Evolutionary conservation across 768 basidiomycete genomes (phyloP), one percentile per base, ranked within the genome.

Genomic region (Galerina sulciceps): DNA sequence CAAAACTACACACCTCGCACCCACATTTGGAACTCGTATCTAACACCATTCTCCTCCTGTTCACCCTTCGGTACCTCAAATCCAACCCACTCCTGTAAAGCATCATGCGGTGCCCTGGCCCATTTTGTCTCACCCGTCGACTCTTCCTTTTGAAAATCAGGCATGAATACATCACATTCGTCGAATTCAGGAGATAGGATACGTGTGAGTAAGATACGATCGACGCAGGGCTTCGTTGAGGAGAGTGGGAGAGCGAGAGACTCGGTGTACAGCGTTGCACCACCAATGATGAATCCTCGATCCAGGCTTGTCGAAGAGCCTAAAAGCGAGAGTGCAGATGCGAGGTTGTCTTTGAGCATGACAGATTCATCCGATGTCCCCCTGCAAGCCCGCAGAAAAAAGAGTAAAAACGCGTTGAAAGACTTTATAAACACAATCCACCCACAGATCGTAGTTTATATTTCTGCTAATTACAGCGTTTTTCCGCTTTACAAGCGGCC

Each of bases 11-110:
- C 43, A 17, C 68, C 71, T 52, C 84, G 82, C 49, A 86, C 81
- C 96, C 96, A 99, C 94, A 99, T 94, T 78, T 99, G 93, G 73
- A 89, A 97, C 76, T 93, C 91, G 71, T 96, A 99, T 63, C 82
- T 79, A 44, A 93, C 79, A 10, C 88, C 93, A 54, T 90, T 90
- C 73, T 97, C 94, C 70, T 86, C 85, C 72, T 92, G 88, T 66
- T 84, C 75, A 3, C 92, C 94, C 60, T 80, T 76, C 11, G 89
- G 82, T 47, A 96, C 91, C 10, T 88, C 84, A 66, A 90, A 91
- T 31, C 89, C 94, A 0, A 85, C 85, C 94, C 94, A 99, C 10
- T 78, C 79, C 60, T 81, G 70, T 70, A 97, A 77, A 55, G 85
- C 88, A 17, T 78, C 76, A 64, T 93, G 87, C 14, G 81, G 74